phyloP scores from a whole-genome alignment of 495 filamentous ascomycete genomes.

The Parathielavia hyrcaniae region DNA sequence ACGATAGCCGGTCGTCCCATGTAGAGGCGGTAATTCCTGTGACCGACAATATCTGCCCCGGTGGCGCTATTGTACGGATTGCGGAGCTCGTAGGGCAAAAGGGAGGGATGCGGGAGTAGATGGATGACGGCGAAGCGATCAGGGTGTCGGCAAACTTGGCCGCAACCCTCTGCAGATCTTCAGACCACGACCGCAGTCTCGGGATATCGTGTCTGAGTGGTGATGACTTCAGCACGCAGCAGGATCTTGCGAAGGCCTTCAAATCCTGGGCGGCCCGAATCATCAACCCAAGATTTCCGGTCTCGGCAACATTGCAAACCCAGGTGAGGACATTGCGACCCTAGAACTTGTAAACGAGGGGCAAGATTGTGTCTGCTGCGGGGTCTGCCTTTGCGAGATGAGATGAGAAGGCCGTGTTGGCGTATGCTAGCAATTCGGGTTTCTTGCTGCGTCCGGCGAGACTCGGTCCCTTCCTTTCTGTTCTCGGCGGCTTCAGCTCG shows the following conservation, averaged over 20 bases:
- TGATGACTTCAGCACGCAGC: conserved; percentile 4
- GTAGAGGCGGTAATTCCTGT: background rate
- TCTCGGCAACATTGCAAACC: conserved; percentile 11
- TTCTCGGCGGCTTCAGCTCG: conserved; percentile 16
- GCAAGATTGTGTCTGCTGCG: background rate
- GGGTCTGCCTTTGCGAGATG: conserved; percentile 14
- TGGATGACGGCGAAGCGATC: conserved; percentile 12
- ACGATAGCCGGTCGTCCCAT: conserved; percentile 23
- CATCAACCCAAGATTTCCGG: conserved; percentile 7
- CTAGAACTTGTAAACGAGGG: conserved; percentile 12
- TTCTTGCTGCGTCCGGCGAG: background rate
- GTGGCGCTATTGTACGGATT: conserved; percentile 5
- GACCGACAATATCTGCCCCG: conserved; percentile 2
- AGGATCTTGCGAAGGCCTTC: conserved; percentile 2
- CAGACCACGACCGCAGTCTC: conserved; percentile 9
- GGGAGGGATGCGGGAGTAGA: conserved; percentile 15
- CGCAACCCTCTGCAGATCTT: conserved; percentile 17
- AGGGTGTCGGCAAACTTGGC: conserved; percentile 17
- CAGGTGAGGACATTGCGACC: conserved; percentile 17
- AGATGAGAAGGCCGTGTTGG: conserved; percentile 12
- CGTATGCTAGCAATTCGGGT: conserved; percentile 11
- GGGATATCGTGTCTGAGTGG: conserved; percentile 5
- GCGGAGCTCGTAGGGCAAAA: conserved; percentile 19
- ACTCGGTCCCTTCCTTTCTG: background rate
- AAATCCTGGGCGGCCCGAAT: conserved; percentile 13